Conservation (phyloP, 495 filamentous ascomycete genomes). For the Neurospora pannonica region DNA sequence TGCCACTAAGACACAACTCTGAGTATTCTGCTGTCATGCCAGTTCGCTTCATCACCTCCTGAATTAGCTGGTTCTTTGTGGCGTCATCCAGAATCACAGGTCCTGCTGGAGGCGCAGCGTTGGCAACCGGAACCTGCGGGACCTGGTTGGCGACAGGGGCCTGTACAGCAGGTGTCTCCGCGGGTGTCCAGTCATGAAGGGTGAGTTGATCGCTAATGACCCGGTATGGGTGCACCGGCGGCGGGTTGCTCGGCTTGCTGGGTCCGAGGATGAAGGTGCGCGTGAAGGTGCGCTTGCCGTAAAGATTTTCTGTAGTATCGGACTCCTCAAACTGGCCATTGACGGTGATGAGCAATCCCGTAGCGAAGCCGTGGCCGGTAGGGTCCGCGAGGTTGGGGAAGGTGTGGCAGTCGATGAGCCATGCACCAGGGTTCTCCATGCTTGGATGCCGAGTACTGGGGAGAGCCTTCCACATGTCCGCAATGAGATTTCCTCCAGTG, state of each 20-base stretch:
- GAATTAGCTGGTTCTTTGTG: constrained; percentile 49
- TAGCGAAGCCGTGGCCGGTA: constrained; percentile 48
- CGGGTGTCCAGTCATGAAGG: constrained; percentile 42
- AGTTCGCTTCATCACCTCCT: constrained; percentile 57
- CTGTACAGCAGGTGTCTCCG: constrained; percentile 6
- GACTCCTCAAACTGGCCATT: constrained; percentile 79
- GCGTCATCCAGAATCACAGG: constrained; percentile 24
- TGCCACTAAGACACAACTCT: constrained; percentile 53
- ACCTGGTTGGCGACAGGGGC: constrained; percentile 1
- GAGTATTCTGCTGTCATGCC: constrained; percentile 66
- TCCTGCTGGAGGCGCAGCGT: constrained; percentile 9
- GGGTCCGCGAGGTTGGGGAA: constrained; percentile 64
- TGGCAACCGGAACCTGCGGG: not conserved
- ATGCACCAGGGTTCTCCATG: constrained; percentile 50
- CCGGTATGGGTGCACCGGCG: constrained; percentile 37
- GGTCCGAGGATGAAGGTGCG: constrained; percentile 78
- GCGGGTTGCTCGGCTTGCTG: constrained; percentile 42
- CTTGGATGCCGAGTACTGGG: constrained; percentile 71
- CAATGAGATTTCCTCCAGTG: constrained; percentile 56
- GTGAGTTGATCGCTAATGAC: constrained; percentile 75
- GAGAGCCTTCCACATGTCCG: constrained; percentile 54
- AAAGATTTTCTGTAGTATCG: constrained; percentile 41
- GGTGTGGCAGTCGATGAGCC: constrained; percentile 74
- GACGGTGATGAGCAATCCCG: constrained; percentile 68
- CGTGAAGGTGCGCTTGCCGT: constrained; percentile 65